Evolutionary conservation across 352 stramenopile species (phyloP).

Genomic region (Globisporangium nodosum): DNA sequence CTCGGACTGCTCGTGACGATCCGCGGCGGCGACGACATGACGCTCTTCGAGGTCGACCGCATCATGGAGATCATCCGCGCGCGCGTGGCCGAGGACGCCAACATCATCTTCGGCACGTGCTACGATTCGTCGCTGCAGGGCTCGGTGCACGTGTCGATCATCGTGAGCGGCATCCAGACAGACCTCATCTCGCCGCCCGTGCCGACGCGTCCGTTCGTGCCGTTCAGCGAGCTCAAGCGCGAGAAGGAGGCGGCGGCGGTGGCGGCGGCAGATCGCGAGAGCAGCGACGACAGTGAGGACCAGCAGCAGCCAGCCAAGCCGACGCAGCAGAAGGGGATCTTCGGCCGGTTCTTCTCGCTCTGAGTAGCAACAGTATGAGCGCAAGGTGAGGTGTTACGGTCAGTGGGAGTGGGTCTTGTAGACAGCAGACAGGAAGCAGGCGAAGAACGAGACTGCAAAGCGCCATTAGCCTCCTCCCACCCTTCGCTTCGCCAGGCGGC

Average conservation of each 20-base stretch:
- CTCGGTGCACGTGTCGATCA: conserved; percentile 84
- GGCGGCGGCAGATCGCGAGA: conserved; percentile 7
- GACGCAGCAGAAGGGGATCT: conserved; percentile 41
- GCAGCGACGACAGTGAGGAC: conserved; percentile 5
- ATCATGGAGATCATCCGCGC: conserved; percentile 87
- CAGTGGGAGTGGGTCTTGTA: neutral
- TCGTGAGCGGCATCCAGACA: conserved; percentile 85
- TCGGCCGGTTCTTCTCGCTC: conserved; percentile 70
- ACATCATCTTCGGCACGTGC: conserved; percentile 89
- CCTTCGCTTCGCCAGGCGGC: no score
- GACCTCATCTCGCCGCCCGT: conserved; percentile 79
- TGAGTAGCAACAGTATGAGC: conserved; percentile 13
- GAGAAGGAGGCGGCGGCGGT: conserved; percentile 2
- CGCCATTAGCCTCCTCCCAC: neutral
- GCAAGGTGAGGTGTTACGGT: neutral
- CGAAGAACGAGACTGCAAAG: neutral
- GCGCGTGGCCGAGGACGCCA: conserved; percentile 73
- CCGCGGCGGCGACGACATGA: conserved; percentile 91
- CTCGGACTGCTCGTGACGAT: conserved; percentile 95
- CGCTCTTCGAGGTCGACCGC: conserved; percentile 88
- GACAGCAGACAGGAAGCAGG: conserved; percentile 2
- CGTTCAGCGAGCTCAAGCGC: conserved; percentile 38
- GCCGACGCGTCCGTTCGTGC: conserved; percentile 33
- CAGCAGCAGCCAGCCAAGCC: conserved; percentile 14
- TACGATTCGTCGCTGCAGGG: conserved; percentile 80